Percentiles rank a stretch among this genome's conserved stretches.
Conservation (phyloP, 164 flowering plant species). For the Echeveria elegans region DNA sequence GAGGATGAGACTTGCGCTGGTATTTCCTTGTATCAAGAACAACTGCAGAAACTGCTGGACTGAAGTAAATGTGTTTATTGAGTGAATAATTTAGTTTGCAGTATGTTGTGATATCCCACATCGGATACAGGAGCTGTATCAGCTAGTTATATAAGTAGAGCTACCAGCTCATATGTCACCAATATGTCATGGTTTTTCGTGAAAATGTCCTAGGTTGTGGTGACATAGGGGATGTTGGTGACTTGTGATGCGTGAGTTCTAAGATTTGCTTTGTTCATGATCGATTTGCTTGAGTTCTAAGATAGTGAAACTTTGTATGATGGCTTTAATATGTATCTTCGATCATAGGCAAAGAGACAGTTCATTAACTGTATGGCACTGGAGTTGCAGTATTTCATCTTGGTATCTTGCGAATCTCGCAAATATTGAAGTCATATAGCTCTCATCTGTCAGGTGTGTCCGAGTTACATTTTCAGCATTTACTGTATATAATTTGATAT, state of each 20-base stretch:
- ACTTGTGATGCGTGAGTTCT: too few relatives aligned
- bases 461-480: neutral
- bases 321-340: too few relatives aligned
- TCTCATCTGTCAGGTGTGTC: constrained; percentile 75
- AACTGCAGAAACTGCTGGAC: constrained; percentile 59
- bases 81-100: constrained; percentile 1
- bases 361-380: constrained; percentile 87
- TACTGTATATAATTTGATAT: neutral
- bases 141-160: too few relatives aligned
- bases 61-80: constrained; percentile 42
- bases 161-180: too few relatives aligned
- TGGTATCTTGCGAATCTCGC: constrained; percentile 98
- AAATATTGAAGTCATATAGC: constrained; percentile 91
- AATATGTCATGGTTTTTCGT: too few relatives aligned
- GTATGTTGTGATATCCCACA: neutral
- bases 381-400: constrained; percentile 90
- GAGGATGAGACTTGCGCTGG: constrained; percentile 93
- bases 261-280: too few relatives aligned
- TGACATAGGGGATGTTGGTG: too few relatives aligned
- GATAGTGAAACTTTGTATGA: neutral
- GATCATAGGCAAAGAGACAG: constrained; percentile 76
- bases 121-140: too few relatives aligned
- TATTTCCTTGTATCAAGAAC: constrained; percentile 84
- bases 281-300: neutral
- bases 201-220: too few relatives aligned